A percentile compares a stretch with the other conserved stretches of the same genome.
These are phyloP conservation scores for Raphanus hybrid DNA, from an alignment of 441 rosid genomes.

Conservation along the genomic window DNA sequence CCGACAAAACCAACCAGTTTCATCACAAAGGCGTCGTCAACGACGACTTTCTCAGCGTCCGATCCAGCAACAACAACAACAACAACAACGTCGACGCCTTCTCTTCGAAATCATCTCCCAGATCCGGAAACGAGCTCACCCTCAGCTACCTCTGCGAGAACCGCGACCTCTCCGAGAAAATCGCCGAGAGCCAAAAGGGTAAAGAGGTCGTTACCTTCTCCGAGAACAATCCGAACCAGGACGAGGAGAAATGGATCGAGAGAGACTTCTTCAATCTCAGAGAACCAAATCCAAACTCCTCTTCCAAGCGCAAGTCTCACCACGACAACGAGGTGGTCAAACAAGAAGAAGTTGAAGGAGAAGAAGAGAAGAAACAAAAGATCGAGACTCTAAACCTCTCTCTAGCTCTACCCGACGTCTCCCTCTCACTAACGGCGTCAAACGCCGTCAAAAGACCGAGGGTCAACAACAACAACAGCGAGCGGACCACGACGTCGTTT, in stretches of 20 bases:
- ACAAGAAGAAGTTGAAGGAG: constrained; percentile 43
- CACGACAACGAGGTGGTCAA: constrained; percentile 30
- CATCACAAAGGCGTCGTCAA: constrained; percentile 55
- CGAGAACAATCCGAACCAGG: constrained; percentile 55
- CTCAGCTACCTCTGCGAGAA: constrained; percentile 92
- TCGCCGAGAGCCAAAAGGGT: constrained; percentile 56
- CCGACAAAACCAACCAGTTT: constrained; percentile 38
- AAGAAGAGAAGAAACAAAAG: constrained; percentile 58
- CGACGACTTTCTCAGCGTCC: constrained; percentile 55
- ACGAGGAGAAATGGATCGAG: constrained; percentile 77
- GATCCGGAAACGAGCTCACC: constrained; percentile 74
- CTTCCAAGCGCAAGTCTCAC: constrained; percentile 53
- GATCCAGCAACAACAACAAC: constrained; percentile 48
- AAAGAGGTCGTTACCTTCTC: constrained; percentile 63
- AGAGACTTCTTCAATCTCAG: constrained; percentile 71
- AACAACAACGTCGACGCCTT: constrained; percentile 56
- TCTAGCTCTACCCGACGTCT: constrained; percentile 84
- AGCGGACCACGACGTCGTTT: no score
- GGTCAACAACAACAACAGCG: constrained; percentile 41
- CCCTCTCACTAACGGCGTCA: constrained; percentile 77
- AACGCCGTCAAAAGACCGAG: constrained; percentile 58
- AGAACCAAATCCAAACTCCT: constrained; percentile 40
- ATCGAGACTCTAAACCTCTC: constrained; percentile 71
- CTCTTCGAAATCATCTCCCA: constrained; percentile 54
- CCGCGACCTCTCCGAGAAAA: constrained; percentile 42